Percentiles rank a stretch among this genome's conserved stretches.
phyloP scores from a whole-genome alignment of 2,329 filamentous ascomycete genomes.

The Fusarium tuaranense region DNA sequence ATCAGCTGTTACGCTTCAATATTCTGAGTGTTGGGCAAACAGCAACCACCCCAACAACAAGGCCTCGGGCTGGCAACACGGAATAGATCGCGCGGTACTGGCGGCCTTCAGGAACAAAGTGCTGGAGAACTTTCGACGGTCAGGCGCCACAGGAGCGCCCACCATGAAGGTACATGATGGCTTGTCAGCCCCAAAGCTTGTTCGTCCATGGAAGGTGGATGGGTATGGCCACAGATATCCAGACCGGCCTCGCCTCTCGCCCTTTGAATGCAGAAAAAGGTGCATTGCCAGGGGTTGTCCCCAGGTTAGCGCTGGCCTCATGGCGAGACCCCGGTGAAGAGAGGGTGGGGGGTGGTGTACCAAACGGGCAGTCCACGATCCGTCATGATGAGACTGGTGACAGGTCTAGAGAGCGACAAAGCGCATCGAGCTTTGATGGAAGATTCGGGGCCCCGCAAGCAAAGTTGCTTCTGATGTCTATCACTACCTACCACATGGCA shows the following conservation, averaged over 20 bases:
- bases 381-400: background rate
- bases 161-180: background rate
- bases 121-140: background rate
- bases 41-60: background rate
- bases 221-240: background rate
- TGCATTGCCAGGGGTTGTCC: constrained; percentile 6
- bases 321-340: constrained; percentile 15
- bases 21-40: background rate
- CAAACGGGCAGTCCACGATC: constrained; percentile 6
- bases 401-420: background rate
- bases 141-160: background rate
- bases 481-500: background rate
- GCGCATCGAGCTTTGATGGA: background rate
- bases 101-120: background rate
- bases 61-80: background rate
- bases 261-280: constrained; percentile 21
- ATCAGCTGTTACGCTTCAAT: background rate
- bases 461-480: constrained; percentile 1
- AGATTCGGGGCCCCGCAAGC: background rate
- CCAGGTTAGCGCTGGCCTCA: constrained; percentile 21
- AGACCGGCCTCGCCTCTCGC: constrained; percentile 1
- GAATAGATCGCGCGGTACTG: background rate
- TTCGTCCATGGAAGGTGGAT: background rate
- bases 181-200: background rate
- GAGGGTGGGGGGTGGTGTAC: constrained; percentile 25